These are phyloP conservation scores for Suillus weaverae DNA, from an alignment of 768 basidiomycete genomes.

Conservation along the genomic window DNA sequence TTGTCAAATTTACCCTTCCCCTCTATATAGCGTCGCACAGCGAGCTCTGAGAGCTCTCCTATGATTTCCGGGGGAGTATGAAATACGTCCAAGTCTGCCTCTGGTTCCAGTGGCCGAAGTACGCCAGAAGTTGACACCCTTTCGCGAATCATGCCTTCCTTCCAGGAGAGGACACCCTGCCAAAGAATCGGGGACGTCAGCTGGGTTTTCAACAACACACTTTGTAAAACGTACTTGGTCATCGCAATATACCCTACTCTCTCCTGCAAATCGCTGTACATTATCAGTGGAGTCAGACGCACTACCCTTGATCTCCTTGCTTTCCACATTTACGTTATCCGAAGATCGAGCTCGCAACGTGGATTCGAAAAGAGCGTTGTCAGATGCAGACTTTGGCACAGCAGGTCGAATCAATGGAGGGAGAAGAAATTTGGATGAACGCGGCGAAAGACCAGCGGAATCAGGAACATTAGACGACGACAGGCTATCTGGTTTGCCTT, in stretches of 20 bases:
- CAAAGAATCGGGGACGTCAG: constrained; percentile 9
- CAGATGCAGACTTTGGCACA: constrained; percentile 18
- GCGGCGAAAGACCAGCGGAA: not conserved
- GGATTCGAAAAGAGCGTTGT: constrained; percentile 2
- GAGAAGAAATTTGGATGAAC: constrained; percentile 2
- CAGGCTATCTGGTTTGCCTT: constrained; percentile 1
- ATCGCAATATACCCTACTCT: constrained; percentile 53
- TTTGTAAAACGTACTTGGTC: constrained; percentile 42
- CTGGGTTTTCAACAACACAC: not conserved
- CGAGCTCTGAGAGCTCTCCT: constrained; percentile 73
- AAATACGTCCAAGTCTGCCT: constrained; percentile 64
- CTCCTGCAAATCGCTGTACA: constrained; percentile 52
- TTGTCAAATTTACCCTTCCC: constrained; percentile 59
- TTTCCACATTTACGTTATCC: constrained; percentile 19
- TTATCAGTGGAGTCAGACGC: constrained; percentile 12
- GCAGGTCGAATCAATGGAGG: constrained; percentile 15
- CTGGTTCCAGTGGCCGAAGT: constrained; percentile 80
- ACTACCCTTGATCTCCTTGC: constrained; percentile 18
- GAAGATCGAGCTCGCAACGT: not conserved
- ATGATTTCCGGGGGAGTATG: constrained; percentile 63
- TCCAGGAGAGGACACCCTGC: constrained; percentile 40
- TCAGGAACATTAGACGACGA: not conserved
- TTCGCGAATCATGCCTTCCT: constrained; percentile 83
- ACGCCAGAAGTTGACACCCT: constrained; percentile 80
- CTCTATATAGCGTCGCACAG: constrained; percentile 74